Evolutionary conservation across 192 early-diverging fungal species (phyloP), one percentile per base, ranked within the genome.

Genomic region (Coemansia sp.): DNA sequence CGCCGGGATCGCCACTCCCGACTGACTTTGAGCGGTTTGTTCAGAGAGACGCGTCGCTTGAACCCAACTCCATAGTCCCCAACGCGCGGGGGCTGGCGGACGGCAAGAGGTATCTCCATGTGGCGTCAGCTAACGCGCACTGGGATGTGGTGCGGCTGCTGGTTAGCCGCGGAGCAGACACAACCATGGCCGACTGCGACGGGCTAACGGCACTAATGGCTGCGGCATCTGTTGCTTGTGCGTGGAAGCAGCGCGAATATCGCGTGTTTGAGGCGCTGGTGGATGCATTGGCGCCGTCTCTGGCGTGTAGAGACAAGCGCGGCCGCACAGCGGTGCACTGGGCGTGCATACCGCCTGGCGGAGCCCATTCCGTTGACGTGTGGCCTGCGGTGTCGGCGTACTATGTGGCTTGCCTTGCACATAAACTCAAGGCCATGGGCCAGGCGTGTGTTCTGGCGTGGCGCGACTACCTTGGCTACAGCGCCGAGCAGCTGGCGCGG

Each of bases 131-230:
- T 9, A 68, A 70, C 58, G 80, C 43, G 24, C 72, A 76, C 63
- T 77, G 74, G 74, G 72, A 71, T 36, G 63, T 71, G 0, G 80
- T 74, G 44, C 71, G 70, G 62, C 33, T 67, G 49, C 72, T 83
- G 52, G 33, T 83, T 62, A 62, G 36, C 21, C 68, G 65, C 35
- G 80, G 76, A 2, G 71, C 68, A 24, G 71, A 76, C 39, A 30
- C 66, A 0, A 39, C 49, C 18, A 21, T 35, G 3, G 56, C 60
- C 0, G 73, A 69, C 55, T 60, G 67, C 15, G 62, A 70, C 35
- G 80, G 80, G 23, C 38, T 49, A 23, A 83, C 80, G 41, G 55
- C 75, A 62, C 75, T 83, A 52, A 83, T 82, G 80, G 46, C 70
- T n/a, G 80, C 62, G 24, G 65, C 58, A 12, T 26, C 63, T 49